These are phyloP conservation scores for Gleditsia sinensis DNA, from an alignment of 306 rosid genomes.

Conservation along the genomic window DNA sequence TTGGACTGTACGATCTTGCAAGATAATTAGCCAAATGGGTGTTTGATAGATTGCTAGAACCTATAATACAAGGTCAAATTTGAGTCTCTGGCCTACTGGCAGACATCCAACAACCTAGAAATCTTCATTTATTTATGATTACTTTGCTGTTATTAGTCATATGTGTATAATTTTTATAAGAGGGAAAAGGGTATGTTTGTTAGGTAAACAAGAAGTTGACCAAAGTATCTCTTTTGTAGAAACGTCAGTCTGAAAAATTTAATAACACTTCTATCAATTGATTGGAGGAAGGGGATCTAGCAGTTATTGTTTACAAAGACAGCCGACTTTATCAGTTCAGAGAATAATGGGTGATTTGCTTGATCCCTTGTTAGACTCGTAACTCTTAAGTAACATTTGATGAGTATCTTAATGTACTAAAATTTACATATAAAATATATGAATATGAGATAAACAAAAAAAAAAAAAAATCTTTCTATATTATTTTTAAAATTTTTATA, in stretches of 20 bases:
- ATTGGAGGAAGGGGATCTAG: background rate
- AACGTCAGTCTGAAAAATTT: conserved; percentile 12
- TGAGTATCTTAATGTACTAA: no score
- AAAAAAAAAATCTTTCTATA: no score
- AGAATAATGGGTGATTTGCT: background rate
- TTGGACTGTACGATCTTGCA: conserved; percentile 29
- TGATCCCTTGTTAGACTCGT: no score
- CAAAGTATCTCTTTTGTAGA: background rate
- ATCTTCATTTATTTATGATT: background rate
- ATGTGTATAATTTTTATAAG: background rate
- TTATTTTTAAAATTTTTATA: no score
- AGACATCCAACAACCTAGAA: background rate
- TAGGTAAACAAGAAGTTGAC: conserved; percentile 29
- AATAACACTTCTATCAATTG: background rate
- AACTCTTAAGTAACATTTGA: no score
- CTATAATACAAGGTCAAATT: background rate
- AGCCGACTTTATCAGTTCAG: background rate
- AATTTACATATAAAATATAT: no score
- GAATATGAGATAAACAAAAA: no score
- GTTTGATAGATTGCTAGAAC: background rate
- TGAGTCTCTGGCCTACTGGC: background rate
- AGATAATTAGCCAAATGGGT: conserved; percentile 11
- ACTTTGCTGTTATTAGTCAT: background rate
- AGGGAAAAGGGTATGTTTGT: background rate
- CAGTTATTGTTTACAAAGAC: background rate